Conservation (phyloP, 192 early-diverging fungal species). For the Backusella circina region DNA sequence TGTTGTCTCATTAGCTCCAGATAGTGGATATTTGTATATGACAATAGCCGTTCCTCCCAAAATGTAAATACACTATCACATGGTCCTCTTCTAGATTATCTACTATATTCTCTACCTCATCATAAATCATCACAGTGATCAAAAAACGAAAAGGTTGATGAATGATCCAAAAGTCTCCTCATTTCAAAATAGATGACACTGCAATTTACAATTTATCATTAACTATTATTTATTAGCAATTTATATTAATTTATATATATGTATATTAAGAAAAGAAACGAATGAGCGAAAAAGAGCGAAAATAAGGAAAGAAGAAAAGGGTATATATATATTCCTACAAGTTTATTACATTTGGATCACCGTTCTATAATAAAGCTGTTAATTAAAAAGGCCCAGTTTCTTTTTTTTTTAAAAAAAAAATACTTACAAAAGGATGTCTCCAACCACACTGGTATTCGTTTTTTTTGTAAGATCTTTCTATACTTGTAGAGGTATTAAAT, state of each 20-base stretch:
- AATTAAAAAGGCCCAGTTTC: neutral
- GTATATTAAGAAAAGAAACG: neutral
- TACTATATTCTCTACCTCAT: neutral
- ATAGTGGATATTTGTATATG: too few species aligned
- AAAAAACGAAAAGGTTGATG: neutral
- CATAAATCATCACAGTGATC: neutral
- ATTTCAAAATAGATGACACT: too few species aligned
- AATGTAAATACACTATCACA: neutral
- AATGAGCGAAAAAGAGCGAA: neutral
- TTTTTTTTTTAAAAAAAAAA: too few species aligned
- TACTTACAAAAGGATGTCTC: slow-evolving; percentile 52
- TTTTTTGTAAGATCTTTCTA: slow-evolving; percentile 39
- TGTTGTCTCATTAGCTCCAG: too few species aligned
- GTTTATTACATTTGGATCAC: slow-evolving; percentile 27
- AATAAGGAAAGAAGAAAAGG: neutral
- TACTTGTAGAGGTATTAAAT: slow-evolving; percentile 47
- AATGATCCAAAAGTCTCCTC: neutral
- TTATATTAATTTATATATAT: neutral
- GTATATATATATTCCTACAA: slow-evolving; percentile 11
- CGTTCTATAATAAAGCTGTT: slow-evolving; percentile 17
- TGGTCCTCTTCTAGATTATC: neutral
- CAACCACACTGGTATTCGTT: slow-evolving; percentile 53
- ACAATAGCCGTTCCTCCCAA: too few species aligned
- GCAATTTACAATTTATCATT: neutral
- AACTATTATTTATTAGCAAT: neutral